phyloP scores from a whole-genome alignment of 768 basidiomycete genomes.

The Russula abietina region DNA sequence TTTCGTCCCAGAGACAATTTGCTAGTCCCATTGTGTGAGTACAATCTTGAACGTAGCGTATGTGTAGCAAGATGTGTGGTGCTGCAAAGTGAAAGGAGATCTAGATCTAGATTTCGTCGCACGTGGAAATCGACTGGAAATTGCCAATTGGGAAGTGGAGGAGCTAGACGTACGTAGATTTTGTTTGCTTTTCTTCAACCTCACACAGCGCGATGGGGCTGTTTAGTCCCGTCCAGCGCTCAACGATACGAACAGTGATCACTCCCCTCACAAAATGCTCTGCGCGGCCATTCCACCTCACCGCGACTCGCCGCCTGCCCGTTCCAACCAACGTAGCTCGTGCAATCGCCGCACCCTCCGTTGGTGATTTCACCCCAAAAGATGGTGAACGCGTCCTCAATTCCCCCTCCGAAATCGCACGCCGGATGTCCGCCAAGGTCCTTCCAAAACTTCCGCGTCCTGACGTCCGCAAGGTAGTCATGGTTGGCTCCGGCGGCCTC shows the following conservation, averaged over 20 bases:
- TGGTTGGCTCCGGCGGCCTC: slow-evolving; percentile 94
- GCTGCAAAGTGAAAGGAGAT: no score
- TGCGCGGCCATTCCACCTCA: slow-evolving; percentile 13
- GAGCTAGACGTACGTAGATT: neutral
- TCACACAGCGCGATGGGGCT: slow-evolving; percentile 12
- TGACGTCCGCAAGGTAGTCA: slow-evolving; percentile 89
- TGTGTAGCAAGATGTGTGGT: no score
- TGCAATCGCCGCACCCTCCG: slow-evolving; percentile 30
- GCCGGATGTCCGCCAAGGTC: slow-evolving; percentile 89
- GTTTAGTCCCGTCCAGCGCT: slow-evolving; percentile 16
- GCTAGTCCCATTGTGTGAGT: no score
- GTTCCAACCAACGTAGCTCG: slow-evolving; percentile 18
- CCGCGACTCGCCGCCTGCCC: slow-evolving; percentile 7
- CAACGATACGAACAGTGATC: neutral
- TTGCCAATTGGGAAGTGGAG: neutral
- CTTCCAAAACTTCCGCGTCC: slow-evolving; percentile 87
- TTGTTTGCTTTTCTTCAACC: neutral
- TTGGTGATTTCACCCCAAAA: slow-evolving; percentile 27
- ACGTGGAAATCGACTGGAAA: no score
- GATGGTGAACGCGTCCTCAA: slow-evolving; percentile 68
- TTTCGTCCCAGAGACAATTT: no score
- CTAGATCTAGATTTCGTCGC: no score
- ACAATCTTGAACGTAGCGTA: no score
- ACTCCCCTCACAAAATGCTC: neutral
- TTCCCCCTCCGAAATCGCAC: slow-evolving; percentile 91